phyloP scores from a whole-genome alignment of 2,329 filamentous ascomycete species.

The Trichocomaceae sp. region DNA sequence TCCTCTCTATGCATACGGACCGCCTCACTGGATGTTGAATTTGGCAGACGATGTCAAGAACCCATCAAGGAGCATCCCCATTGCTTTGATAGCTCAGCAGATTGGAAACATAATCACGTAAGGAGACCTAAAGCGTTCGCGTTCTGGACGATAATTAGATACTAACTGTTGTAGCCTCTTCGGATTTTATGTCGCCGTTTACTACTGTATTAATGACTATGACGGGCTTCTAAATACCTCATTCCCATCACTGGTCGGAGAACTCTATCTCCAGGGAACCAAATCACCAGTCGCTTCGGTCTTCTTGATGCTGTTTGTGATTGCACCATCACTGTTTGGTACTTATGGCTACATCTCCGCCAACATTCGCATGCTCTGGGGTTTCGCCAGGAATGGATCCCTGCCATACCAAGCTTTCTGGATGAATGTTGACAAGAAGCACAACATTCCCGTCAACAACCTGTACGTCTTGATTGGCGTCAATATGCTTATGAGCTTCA shows the following conservation, averaged over 20 bases:
- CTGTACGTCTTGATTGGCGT: neutral
- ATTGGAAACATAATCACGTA: slow-evolving; percentile 1
- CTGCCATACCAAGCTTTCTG: neutral
- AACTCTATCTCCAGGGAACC: neutral
- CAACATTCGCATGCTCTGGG: neutral
- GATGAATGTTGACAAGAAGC: neutral
- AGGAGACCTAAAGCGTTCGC: neutral
- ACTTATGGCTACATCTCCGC: neutral
- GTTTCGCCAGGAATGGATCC: neutral
- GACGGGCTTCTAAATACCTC: neutral
- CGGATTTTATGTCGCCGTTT: neutral
- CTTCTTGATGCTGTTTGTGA: neutral
- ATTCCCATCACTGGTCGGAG: neutral
- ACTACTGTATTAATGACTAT: neutral
- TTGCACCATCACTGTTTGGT: neutral
- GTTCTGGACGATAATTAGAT: neutral
- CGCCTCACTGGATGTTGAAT: slow-evolving; percentile 1
- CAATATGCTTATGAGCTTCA: neutral
- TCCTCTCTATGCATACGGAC: neutral
- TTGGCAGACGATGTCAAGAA: slow-evolving; percentile 1
- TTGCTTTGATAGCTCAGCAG: slow-evolving; percentile 1
- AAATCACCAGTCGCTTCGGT: neutral
- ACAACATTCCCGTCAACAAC: neutral
- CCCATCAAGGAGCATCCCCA: slow-evolving; percentile 1
- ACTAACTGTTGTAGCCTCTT: neutral